These are phyloP conservation scores for Bathelium albidoporum DNA, from an alignment of 495 filamentous ascomycete species.

Conservation along the genomic window DNA sequence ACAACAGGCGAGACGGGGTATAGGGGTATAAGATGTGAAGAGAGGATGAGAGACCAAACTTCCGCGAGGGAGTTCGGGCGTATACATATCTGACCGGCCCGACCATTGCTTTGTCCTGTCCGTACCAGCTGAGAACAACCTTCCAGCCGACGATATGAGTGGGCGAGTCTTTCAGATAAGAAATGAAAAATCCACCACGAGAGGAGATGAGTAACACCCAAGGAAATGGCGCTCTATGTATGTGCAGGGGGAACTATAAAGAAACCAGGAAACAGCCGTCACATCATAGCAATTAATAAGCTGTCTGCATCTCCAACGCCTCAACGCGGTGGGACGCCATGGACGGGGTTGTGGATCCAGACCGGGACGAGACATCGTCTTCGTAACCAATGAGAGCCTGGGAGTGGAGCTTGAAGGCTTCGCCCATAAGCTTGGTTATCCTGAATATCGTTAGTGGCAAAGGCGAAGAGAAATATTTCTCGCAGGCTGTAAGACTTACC, in stretches of 20 bases:
- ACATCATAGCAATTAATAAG: slow-evolving; percentile 18
- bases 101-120: neutral
- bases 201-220: neutral
- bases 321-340: slow-evolving; percentile 24
- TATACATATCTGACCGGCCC: neutral
- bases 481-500: slow-evolving; percentile 44
- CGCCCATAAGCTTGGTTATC: slow-evolving; percentile 95
- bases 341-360: slow-evolving; percentile 26
- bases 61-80: neutral
- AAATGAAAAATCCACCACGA: too few relatives aligned
- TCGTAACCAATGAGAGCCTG: slow-evolving; percentile 91
- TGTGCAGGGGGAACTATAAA: neutral
- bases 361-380: slow-evolving; percentile 46
- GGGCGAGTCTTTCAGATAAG: neutral
- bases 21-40: neutral
- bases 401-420: slow-evolving; percentile 93
- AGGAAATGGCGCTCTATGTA: neutral
- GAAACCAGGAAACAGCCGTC: neutral
- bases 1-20: neutral
- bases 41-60: neutral
- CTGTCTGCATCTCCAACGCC: slow-evolving; percentile 29
- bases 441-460: slow-evolving; percentile 49
- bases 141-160: neutral
- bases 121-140: neutral
- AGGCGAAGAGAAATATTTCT: slow-evolving; percentile 19